These are phyloP conservation scores for Fraxinus excelsior DNA, from an alignment of 257 asterid genomes.

Conservation along the genomic window DNA sequence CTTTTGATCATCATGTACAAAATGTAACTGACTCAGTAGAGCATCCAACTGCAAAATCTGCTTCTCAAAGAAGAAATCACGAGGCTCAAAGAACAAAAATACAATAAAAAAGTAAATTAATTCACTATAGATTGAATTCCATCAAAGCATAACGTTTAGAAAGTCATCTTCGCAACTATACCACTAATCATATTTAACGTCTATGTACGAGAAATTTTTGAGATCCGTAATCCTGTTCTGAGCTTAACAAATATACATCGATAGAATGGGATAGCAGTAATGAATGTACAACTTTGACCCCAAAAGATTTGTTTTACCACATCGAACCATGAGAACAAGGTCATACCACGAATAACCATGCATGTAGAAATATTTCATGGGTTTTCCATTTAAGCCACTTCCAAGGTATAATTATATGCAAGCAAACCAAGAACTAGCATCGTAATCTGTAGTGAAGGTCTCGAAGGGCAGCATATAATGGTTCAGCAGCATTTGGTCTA, in stretches of 20 bases:
- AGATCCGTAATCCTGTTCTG: neutral
- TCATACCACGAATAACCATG: neutral
- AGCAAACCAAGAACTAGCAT: constrained; percentile 28
- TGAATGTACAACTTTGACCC: constrained; percentile 11
- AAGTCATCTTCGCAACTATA: neutral
- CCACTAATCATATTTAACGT: neutral
- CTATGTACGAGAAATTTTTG: neutral
- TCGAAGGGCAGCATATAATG: constrained; percentile 72
- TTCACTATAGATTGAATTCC: neutral
- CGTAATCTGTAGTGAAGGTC: constrained; percentile 63
- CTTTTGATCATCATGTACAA: neutral
- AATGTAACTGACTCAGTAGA: neutral
- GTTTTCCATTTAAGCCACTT: neutral
- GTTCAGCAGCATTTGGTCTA: constrained; percentile 93
- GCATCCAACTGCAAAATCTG: neutral
- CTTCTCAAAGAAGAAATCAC: neutral
- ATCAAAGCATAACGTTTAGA: neutral
- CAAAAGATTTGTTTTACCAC: neutral
- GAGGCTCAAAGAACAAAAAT: neutral
- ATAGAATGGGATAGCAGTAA: constrained; percentile 15
- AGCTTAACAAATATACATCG: constrained; percentile 19
- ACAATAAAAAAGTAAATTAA: neutral
- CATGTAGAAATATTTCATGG: neutral
- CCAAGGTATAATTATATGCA: neutral
- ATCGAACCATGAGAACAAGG: neutral